Percentiles rank a stretch among this genome's conserved stretches.
phyloP scores from a whole-genome alignment of 108 stramenopile genomes.

The Fragilariopsis cylindrus region DNA sequence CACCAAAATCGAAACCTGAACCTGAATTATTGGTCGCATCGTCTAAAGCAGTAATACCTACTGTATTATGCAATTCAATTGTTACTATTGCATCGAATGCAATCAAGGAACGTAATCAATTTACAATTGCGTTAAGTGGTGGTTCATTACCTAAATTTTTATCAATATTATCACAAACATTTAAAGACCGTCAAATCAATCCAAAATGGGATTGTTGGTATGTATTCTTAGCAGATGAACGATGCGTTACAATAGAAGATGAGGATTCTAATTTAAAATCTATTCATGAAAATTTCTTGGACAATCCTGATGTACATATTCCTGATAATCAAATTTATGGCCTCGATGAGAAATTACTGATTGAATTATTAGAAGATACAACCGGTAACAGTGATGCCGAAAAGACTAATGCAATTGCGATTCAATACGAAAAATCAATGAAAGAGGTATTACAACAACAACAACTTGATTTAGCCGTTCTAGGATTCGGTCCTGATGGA shows the following conservation, averaged over 20 bases:
- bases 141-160: conserved; percentile 88
- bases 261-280: conserved; percentile 83
- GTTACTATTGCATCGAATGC: conserved; percentile 18
- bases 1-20: neutral
- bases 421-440: conserved; percentile 55
- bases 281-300: conserved; percentile 47
- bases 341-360: conserved; percentile 49
- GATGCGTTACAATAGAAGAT: conserved; percentile 79
- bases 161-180: conserved; percentile 40
- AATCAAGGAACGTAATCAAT: conserved; percentile 37
- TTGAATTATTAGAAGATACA: neutral
- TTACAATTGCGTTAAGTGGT: conserved; percentile 89
- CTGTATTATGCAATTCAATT: conserved; percentile 9
- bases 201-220: conserved; percentile 80
- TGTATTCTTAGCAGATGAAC: conserved; percentile 93
- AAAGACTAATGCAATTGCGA: conserved; percentile 49
- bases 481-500: conserved; percentile 97
- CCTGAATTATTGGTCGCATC: conserved; percentile 14
- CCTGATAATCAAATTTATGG: conserved; percentile 71
- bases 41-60: conserved; percentile 15
- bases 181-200: conserved; percentile 32
- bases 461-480: conserved; percentile 85
- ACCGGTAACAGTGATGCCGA: conserved; percentile 17
- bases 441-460: conserved; percentile 24
- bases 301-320: conserved; percentile 38